phyloP scores from a whole-genome alignment of 1,284 basidiomycete species.

The Puccinia horiana region DNA sequence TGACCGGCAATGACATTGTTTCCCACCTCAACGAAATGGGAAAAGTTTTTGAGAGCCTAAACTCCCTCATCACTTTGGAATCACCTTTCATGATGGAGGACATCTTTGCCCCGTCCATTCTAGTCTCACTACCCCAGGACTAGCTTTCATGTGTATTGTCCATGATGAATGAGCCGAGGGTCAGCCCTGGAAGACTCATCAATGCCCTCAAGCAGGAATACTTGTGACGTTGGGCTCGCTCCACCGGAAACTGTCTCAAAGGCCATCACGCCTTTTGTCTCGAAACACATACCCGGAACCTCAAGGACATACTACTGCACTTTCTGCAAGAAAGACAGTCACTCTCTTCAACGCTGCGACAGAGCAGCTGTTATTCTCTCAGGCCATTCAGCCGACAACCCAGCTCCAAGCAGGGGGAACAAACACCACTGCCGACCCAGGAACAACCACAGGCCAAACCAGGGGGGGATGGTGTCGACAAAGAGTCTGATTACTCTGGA shows the following conservation, averaged over 20 bases:
- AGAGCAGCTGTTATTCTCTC: background rate
- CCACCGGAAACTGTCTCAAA: background rate
- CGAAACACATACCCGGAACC: background rate
- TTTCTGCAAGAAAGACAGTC: background rate
- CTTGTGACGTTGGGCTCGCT: background rate
- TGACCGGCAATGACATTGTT: background rate
- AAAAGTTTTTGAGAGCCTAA: background rate
- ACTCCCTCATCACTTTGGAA: background rate
- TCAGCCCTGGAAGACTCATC: background rate
- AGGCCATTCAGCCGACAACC: background rate
- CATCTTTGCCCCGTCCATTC: background rate
- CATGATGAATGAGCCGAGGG: background rate
- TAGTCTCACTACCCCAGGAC: background rate
- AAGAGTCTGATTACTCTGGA: background rate
- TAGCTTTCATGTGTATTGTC: slow-evolving; percentile 3
- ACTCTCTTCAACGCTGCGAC: background rate
- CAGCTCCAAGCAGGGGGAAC: background rate
- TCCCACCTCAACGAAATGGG: slow-evolving; percentile 1
- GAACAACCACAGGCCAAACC: background rate
- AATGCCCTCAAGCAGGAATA: background rate
- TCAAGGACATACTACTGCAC: background rate
- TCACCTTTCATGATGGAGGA: background rate
- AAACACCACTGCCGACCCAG: background rate
- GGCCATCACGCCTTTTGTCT: background rate
- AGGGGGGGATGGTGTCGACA: background rate